Percentiles rank a stretch among this genome's conserved stretches.
phyloP scores from a whole-genome alignment of 495 filamentous ascomycete genomes.

The Penicillium silybi region DNA sequence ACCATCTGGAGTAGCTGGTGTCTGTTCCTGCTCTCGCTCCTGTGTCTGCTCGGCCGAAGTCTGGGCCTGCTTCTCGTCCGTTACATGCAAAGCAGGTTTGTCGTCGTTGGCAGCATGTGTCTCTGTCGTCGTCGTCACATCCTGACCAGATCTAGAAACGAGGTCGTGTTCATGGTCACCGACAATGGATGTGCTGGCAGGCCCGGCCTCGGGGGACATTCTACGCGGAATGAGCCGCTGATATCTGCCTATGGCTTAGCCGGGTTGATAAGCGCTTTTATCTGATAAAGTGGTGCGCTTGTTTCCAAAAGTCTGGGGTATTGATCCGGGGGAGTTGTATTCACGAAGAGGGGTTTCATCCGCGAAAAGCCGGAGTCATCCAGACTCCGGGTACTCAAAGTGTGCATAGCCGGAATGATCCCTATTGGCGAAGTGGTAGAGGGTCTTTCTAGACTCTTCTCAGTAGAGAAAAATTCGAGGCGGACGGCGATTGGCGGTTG shows the following conservation, averaged over 20 bases:
- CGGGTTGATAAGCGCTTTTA: background rate
- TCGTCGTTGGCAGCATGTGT: constrained; percentile 1
- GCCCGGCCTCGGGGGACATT: constrained; percentile 21
- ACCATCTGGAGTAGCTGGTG: constrained; percentile 3
- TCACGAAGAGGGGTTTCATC: constrained; percentile 6
- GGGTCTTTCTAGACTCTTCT: constrained; percentile 7
- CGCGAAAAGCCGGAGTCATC: constrained; percentile 14
- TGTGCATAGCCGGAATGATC: constrained; percentile 7
- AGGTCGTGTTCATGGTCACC: constrained; percentile 9
- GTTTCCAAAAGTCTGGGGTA: background rate
- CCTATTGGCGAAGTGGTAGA: constrained; percentile 12
- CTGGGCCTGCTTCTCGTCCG: constrained; percentile 14
- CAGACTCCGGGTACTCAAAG: constrained; percentile 1
- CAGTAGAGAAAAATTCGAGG: constrained; percentile 1
- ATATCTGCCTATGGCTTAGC: background rate
- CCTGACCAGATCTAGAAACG: background rate
- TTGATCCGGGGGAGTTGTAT: background rate
- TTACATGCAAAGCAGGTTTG: constrained; percentile 6
- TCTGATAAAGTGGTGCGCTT: background rate
- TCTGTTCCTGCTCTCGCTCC: constrained; percentile 8
- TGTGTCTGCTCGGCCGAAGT: constrained; percentile 2
- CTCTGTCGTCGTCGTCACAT: constrained; percentile 6
- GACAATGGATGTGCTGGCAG: constrained; percentile 9
- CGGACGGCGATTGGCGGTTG: constrained; percentile 5
- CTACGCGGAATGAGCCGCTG: constrained; percentile 8